These are phyloP conservation scores for Blastocystis sp. DNA, from an alignment of 352 stramenopile genomes.

Conservation along the genomic window DNA sequence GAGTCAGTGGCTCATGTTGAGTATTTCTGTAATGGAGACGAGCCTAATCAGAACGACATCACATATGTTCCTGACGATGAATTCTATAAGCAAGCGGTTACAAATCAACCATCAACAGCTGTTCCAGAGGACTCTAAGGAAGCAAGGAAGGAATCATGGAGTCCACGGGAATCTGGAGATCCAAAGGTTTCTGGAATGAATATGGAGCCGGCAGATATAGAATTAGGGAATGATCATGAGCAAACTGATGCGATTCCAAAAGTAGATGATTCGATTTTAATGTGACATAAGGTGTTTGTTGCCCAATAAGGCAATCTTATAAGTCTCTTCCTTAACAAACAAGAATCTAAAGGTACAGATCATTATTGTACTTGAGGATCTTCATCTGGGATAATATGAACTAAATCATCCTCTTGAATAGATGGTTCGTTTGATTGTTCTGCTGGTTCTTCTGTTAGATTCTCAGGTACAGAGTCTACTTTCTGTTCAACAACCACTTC, in stretches of 20 bases:
- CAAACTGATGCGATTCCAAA: conserved; percentile 25
- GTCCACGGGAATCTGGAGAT: background rate
- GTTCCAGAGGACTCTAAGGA: background rate
- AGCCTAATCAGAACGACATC: background rate
- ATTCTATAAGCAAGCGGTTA: background rate
- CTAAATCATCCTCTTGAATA: background rate
- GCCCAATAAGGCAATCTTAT: background rate
- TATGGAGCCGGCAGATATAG: background rate
- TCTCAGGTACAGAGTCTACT: background rate
- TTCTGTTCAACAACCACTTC: background rate
- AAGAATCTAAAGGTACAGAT: background rate
- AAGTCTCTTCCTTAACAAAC: background rate
- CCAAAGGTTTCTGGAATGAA: background rate
- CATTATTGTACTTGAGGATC: background rate
- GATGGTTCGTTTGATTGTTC: background rate
- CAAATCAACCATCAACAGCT: background rate
- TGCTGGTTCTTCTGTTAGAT: background rate
- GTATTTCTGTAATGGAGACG: background rate
- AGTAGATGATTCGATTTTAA: conserved; percentile 35
- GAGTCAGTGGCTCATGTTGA: conserved; percentile 28
- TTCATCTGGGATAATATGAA: background rate
- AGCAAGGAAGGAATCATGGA: background rate
- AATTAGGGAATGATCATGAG: background rate
- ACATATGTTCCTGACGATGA: conserved; percentile 16
- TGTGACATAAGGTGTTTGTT: conserved; percentile 25